Evolutionary conservation across 2,329 filamentous ascomycete genomes (phyloP).

Genomic region (Ambrosiella cleistominuta): DNA sequence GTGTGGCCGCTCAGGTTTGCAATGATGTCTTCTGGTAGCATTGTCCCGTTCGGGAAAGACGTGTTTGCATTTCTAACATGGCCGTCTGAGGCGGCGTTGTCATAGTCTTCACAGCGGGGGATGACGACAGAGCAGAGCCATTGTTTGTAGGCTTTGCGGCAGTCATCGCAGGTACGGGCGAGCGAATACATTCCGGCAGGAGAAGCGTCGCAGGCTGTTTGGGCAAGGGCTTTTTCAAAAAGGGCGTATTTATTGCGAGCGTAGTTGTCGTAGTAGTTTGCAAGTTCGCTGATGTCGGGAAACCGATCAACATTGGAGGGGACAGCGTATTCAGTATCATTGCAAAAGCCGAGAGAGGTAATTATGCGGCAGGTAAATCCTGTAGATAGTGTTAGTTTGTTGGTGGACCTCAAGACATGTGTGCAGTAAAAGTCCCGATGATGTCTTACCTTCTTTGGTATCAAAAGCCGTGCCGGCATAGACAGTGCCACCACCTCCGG

Average conservation of each 20-base stretch:
- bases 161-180: conserved; percentile 57
- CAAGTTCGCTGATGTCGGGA: conserved; percentile 42
- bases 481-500: conserved; percentile 59
- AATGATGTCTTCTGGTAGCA: conserved; percentile 23
- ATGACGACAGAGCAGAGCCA: conserved; percentile 93
- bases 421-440: not conserved
- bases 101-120: conserved; percentile 78
- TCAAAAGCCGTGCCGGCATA: conserved; percentile 55
- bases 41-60: conserved; percentile 51
- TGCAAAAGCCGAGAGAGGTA: conserved; percentile 75
- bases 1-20: conserved; percentile 19
- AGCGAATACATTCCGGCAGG: conserved; percentile 65
- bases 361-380: conserved; percentile 73
- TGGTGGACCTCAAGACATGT: not conserved
- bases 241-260: conserved; percentile 52
- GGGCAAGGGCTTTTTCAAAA: conserved; percentile 66
- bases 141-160: conserved; percentile 64
- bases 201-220: conserved; percentile 68
- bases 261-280: conserved; percentile 59
- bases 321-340: conserved; percentile 77
- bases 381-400: conserved; percentile 17
- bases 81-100: conserved; percentile 28
- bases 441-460: conserved; percentile 53
- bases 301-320: conserved; percentile 56
- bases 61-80: conserved; percentile 51